Base-by-base conservation (phyloP, 768 basidiomycete species). In the Heimioporus sp. region DNA sequence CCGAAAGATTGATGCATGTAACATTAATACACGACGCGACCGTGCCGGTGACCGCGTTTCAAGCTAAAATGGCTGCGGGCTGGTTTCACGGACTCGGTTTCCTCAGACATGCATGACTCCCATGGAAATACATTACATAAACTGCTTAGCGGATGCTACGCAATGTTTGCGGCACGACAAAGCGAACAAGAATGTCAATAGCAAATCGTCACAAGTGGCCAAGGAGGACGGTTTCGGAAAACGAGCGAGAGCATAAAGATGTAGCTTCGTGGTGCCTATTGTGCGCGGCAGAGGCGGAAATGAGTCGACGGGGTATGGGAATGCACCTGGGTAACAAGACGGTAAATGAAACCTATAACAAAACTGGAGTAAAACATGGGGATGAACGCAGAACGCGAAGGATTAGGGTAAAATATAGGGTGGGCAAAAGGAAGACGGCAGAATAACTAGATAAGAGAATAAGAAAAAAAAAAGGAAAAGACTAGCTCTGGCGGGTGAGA, bases 371-470 rank as follows among this genome's bases (percentile, higher is more conserved):
- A 62, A 49, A 68, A 53, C 55, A 65, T 15, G 47, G 50, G 49
- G 48, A 57, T 46, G 52, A 57, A 58, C 55, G 57, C 15, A 49
- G 56, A 65, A 51, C 43, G 42, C 45, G 49, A 67, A 53, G 43
- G 30, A 68, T 67, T 67, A 67, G 48, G 58, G 43, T 56, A 55
- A 47, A 59, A 47, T 65, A 61, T 56, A 58, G 42, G 38, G 52
- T 47, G 48, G 58, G 43, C 52, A 55, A 62, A 46, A 24, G 44
- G 63, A 21, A 49, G 52, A 65, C 52, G 34, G 49, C 52, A 52
- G 35, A 66, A 58, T 57, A 55, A 56, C 61, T 67, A 67, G 65
- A 66, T 67, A 64, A 53, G 51, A 40, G 38, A 67, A 65, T 68
- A 67, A 67, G 56, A 62, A 65, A 63, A 50, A 48, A 53, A 34